Conservation (phyloP, 1,284 basidiomycete species). For the Volvariella volvacea region DNA sequence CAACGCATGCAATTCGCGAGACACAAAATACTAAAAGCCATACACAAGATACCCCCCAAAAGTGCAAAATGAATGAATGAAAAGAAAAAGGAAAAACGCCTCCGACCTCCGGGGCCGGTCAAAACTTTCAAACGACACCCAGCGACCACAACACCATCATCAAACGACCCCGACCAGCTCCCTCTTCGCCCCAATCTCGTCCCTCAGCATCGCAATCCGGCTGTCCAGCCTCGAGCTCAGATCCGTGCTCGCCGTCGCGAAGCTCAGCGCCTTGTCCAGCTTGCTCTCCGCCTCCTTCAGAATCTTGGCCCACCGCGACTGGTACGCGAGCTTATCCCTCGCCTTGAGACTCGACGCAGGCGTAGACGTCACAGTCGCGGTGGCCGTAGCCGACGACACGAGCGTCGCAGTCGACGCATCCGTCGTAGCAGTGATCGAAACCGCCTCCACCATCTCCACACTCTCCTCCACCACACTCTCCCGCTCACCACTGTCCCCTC, state of each 20-base stretch:
- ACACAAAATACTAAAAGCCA: no score
- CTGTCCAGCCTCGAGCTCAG: slow-evolving; percentile 62
- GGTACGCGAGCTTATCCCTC: slow-evolving; percentile 11
- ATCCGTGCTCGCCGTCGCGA: slow-evolving; percentile 52
- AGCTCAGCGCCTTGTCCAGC: slow-evolving; percentile 43
- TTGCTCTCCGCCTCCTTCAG: slow-evolving; percentile 41
- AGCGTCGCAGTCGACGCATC: neutral
- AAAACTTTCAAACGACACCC: no score
- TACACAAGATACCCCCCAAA: no score
- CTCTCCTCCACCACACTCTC: slow-evolving; percentile 2
- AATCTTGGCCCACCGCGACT: slow-evolving; percentile 38
- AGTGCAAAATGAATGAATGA: no score
- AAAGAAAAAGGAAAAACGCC: no score
- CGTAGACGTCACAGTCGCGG: neutral
- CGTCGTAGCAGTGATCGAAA: neutral
- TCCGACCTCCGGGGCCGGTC: no score
- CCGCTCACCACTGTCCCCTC: neutral
- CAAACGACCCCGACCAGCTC: slow-evolving; percentile 23
- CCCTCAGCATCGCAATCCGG: slow-evolving; percentile 59
- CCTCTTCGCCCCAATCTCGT: slow-evolving; percentile 62
- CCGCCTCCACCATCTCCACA: slow-evolving; percentile 6
- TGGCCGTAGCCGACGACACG: neutral
- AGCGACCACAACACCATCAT: no score
- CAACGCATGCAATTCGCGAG: no score
- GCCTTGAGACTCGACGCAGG: slow-evolving; percentile 1